Evolutionary conservation across 352 stramenopile genomes (phyloP).

Genomic region (Plasmopara halstedii): DNA sequence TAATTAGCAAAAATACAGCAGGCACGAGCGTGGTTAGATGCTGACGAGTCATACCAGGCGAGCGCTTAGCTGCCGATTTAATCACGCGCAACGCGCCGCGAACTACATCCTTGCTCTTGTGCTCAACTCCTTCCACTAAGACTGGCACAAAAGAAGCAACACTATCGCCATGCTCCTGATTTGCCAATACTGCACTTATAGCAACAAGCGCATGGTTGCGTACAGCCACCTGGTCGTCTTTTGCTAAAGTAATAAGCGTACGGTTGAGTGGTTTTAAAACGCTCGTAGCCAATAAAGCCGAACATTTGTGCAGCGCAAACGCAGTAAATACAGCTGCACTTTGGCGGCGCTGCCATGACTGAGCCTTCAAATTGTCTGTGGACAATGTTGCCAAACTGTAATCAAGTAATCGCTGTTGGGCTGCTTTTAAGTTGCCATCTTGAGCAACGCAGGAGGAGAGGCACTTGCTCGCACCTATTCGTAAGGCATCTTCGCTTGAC

Average conservation of each 20-base stretch:
- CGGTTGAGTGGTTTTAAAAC: slow-evolving; percentile 18
- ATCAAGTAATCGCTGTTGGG: slow-evolving; percentile 27
- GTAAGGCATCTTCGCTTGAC: slow-evolving; percentile 51
- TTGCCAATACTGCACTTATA: slow-evolving; percentile 51
- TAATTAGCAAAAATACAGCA: slow-evolving; percentile 76
- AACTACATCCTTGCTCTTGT: slow-evolving; percentile 79
- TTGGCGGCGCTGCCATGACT: slow-evolving; percentile 53
- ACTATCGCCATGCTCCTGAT: slow-evolving; percentile 22
- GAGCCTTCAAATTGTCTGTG: slow-evolving; percentile 26
- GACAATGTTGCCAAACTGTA: slow-evolving; percentile 42
- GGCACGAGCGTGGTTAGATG: slow-evolving; percentile 62
- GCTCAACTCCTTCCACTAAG: slow-evolving; percentile 47
- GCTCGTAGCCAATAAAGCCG: slow-evolving; percentile 23
- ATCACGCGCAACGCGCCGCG: slow-evolving; percentile 61
- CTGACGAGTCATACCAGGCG: slow-evolving; percentile 42
- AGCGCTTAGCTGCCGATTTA: slow-evolving; percentile 66
- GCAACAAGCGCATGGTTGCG: slow-evolving; percentile 46
- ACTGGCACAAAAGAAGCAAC: slow-evolving; percentile 39
- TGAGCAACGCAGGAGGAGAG: slow-evolving; percentile 49
- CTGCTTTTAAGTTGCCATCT: slow-evolving; percentile 20
- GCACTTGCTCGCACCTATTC: slow-evolving; percentile 59
- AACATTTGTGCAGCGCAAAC: slow-evolving; percentile 39
- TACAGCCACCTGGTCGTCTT: slow-evolving; percentile 63
- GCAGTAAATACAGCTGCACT: slow-evolving; percentile 54
- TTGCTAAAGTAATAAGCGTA: slow-evolving; percentile 35